These are phyloP conservation scores for Coemansia sp. DNA, from an alignment of 192 early-diverging fungal genomes.

Conservation along the genomic window DNA sequence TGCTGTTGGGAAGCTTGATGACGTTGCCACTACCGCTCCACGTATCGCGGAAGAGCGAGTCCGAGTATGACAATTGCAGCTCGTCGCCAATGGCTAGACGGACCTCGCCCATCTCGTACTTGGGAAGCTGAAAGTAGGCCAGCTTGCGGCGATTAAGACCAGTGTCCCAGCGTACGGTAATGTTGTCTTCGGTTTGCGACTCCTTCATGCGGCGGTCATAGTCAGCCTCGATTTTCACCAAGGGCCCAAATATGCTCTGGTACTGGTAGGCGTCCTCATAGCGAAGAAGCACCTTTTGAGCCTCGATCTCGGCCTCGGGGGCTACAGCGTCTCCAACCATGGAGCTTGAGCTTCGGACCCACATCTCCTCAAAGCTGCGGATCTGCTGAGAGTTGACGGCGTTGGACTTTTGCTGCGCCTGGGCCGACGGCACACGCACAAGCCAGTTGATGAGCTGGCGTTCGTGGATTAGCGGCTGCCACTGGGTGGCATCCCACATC, in stretches of 20 bases:
- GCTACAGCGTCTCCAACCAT: conserved; percentile 75
- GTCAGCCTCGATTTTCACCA: conserved; percentile 94
- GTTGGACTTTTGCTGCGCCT: conserved; percentile 80
- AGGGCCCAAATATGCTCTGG: conserved; percentile 91
- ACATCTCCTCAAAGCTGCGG: conserved; percentile 82
- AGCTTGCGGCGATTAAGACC: conserved; percentile 89
- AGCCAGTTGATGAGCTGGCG: conserved; percentile 94
- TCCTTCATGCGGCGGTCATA: conserved; percentile 86
- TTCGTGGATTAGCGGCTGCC: conserved; percentile 96
- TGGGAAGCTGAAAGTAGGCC: conserved; percentile 92
- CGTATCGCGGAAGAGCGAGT: conserved; percentile 70
- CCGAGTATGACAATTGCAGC: conserved; percentile 81
- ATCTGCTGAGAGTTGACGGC: conserved; percentile 83
- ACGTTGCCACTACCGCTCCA: conserved; percentile 93
- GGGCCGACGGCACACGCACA: conserved; percentile 82
- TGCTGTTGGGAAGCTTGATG: conserved; percentile 91
- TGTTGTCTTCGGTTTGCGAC: conserved; percentile 92
- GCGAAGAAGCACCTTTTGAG: conserved; percentile 76
- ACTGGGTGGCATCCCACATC: conserved; percentile 95
- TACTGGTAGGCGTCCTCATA: conserved; percentile 98
- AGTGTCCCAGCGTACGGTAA: conserved; percentile 96
- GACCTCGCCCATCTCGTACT: conserved; percentile 85
- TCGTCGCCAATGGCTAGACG: conserved; percentile 94
- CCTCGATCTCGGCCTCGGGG: conserved; percentile 69
- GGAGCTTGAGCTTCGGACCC: conserved; percentile 75